phyloP scores from a whole-genome alignment of 164 flowering plant species.

The Platanus orientalis region DNA sequence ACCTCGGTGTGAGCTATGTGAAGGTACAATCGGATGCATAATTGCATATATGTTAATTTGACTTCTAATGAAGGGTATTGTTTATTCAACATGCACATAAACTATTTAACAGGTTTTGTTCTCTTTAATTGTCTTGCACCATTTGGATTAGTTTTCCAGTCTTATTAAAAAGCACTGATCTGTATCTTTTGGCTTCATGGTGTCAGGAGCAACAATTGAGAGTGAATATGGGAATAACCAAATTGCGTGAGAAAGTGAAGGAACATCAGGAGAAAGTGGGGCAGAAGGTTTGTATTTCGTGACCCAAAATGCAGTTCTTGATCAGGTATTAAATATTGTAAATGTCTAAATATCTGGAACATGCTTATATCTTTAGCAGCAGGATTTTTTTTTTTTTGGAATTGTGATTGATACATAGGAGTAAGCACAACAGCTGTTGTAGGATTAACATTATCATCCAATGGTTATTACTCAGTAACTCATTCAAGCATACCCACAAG shows the following conservation, averaged over 20 bases:
- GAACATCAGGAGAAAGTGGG: constrained; percentile 24
- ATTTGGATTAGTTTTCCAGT: no score
- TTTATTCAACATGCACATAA: neutral
- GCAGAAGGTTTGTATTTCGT: constrained; percentile 12
- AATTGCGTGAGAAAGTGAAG: constrained; percentile 24
- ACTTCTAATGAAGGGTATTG: no score
- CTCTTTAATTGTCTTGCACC: neutral
- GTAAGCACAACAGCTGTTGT: neutral
- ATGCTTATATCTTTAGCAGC: no score
- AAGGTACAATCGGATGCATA: constrained; percentile 2
- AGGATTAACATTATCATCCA: no score
- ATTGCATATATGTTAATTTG: neutral
- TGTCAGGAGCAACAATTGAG: constrained; percentile 25
- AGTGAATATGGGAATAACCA: constrained; percentile 25
- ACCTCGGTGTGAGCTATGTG: constrained; percentile 29
- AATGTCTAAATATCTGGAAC: no score
- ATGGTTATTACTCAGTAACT: no score
- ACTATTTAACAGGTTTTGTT: neutral
- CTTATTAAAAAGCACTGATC: no score
- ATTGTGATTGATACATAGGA: neutral
- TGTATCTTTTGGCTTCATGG: neutral
- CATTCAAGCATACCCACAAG: no score
- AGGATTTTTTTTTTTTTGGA: neutral
- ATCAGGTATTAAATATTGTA: neutral
- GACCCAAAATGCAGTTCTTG: neutral